A percentile compares a stretch with the other conserved stretches of the same genome.
These are phyloP conservation scores for Stipa capillata DNA, from an alignment of 176 grass and related monocot species.

Conservation along the genomic window DNA sequence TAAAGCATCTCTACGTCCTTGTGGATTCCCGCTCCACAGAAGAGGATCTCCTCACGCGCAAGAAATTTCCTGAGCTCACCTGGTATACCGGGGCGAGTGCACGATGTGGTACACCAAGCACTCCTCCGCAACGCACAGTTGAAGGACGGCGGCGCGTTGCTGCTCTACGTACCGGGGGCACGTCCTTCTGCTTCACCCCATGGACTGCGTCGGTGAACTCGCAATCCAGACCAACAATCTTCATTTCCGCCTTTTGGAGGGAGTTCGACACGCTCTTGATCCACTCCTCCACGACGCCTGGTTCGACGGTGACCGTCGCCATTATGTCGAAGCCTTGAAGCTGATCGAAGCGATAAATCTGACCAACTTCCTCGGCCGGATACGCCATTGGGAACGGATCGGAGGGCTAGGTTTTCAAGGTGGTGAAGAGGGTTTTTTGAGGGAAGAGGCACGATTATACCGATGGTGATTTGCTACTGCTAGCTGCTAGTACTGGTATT, in stretches of 20 bases:
- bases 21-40: neutral
- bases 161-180: neutral
- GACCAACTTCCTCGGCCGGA: no score
- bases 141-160: neutral
- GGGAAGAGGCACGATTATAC: no score
- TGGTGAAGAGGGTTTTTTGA: no score
- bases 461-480: no score
- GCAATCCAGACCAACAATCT: neutral
- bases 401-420: no score
- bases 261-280: neutral
- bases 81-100: neutral
- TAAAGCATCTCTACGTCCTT: neutral
- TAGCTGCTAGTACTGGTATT: no score
- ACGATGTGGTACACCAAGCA: neutral
- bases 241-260: neutral
- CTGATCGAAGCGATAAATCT: neutral
- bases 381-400: no score
- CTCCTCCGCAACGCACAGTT: neutral
- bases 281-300: neutral
- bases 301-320: neutral
- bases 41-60: no score
- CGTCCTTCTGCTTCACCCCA: neutral
- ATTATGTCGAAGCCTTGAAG: neutral
- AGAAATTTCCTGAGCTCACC: neutral
- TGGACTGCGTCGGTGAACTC: neutral